Percentiles rank a stretch among this genome's conserved stretches.
Evolutionary conservation across 2,329 filamentous ascomycete species (phyloP).

Genomic region (Aspergillus bombycis): DNA sequence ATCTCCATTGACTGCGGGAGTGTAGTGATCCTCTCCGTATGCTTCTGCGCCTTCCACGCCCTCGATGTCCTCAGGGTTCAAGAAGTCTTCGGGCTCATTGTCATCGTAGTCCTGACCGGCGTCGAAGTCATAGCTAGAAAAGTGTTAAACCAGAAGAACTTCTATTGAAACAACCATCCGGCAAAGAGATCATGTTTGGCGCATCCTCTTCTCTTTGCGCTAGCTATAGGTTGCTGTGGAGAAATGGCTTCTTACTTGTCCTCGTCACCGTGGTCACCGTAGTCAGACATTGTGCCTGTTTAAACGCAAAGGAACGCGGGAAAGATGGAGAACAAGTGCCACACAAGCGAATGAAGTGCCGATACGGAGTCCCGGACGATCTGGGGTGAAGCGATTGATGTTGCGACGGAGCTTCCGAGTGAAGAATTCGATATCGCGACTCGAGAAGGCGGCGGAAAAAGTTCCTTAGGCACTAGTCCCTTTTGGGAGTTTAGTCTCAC

Average conservation of each 20-base stretch:
- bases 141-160: conserved; percentile 29
- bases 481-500: conserved; percentile 28
- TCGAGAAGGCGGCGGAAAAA: conserved; percentile 40
- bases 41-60: conserved; percentile 58
- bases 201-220: conserved; percentile 11
- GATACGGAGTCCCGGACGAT: conserved; percentile 15
- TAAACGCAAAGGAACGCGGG: conserved; percentile 18
- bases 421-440: conserved; percentile 28
- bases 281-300: conserved; percentile 67
- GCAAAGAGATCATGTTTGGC: conserved; percentile 3
- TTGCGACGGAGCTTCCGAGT: conserved; percentile 18
- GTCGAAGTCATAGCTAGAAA: conserved; percentile 51
- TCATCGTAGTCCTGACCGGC: conserved; percentile 70
- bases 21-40: conserved; percentile 53
- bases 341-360: conserved; percentile 16
- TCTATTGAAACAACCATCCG: neutral
- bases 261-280: conserved; percentile 67
- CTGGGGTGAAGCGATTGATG: conserved; percentile 19
- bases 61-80: conserved; percentile 58
- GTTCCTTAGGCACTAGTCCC: conserved; percentile 35
- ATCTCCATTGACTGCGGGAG: conserved; percentile 43
- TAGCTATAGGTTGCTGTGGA: conserved; percentile 17
- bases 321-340: conserved; percentile 14
- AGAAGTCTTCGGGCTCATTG: conserved; percentile 62
- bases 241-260: conserved; percentile 54